Conservation (phyloP, 2,329 filamentous ascomycete genomes). For the Zymoseptoria crescenta region DNA sequence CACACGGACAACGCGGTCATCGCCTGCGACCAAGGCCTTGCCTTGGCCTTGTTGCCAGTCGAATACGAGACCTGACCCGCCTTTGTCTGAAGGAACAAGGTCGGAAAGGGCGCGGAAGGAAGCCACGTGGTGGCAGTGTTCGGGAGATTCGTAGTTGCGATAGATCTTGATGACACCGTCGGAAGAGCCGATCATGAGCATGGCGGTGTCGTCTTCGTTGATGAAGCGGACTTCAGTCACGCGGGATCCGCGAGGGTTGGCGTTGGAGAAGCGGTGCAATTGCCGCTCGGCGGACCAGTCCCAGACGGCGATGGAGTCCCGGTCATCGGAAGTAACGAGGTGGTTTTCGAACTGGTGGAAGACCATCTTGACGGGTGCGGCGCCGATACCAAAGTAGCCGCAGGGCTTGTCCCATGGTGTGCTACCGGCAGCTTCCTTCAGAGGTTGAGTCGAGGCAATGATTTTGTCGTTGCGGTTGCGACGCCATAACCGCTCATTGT, state of each 20-base stretch:
- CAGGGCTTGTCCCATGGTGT: slow-evolving; percentile 80
- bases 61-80: slow-evolving; percentile 91
- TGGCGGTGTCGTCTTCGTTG: slow-evolving; percentile 94
- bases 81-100: slow-evolving; percentile 76
- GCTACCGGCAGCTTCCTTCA: slow-evolving; percentile 79
- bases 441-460: slow-evolving; percentile 82
- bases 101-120: slow-evolving; percentile 88
- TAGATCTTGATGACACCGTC: slow-evolving; percentile 93
- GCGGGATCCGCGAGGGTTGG: slow-evolving; percentile 80
- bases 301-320: slow-evolving; percentile 81
- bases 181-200: slow-evolving; percentile 89
- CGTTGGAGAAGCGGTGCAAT: slow-evolving; percentile 83
- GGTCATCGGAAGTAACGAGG: slow-evolving; percentile 84
- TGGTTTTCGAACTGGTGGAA: slow-evolving; percentile 98
- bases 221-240: slow-evolving; percentile 96
- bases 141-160: slow-evolving; percentile 75
- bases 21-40: slow-evolving; percentile 87
- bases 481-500: slow-evolving; percentile 90
- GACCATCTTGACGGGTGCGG: slow-evolving; percentile 84
- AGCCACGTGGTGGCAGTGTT: slow-evolving; percentile 74
- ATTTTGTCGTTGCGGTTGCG: slow-evolving; percentile 88
- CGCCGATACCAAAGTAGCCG: slow-evolving; percentile 79
- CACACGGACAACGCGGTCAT: slow-evolving; percentile 88
- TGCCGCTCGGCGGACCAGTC: slow-evolving; percentile 76
- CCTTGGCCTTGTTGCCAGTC: slow-evolving; percentile 99